phyloP scores from a whole-genome alignment of 2,329 filamentous ascomycete genomes.

The Verticillium longisporum region DNA sequence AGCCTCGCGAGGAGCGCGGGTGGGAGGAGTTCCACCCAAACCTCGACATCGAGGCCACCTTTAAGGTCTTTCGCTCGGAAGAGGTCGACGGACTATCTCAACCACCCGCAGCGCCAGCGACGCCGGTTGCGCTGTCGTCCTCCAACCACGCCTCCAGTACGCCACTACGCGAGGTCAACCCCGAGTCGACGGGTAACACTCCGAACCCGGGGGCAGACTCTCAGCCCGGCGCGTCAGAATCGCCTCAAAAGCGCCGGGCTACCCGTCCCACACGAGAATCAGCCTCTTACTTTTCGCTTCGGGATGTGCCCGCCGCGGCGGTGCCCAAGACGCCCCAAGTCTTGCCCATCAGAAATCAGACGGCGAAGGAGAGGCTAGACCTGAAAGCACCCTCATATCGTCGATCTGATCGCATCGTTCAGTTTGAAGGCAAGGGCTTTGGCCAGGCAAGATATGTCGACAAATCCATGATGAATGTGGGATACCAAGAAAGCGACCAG shows the following conservation, averaged over 20 bases:
- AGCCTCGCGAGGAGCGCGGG: conserved; percentile 89
- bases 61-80: conserved; percentile 73
- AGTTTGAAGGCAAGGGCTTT: conserved; percentile 78
- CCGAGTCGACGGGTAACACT: conserved; percentile 33
- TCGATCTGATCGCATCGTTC: conserved; percentile 69
- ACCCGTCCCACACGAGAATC: conserved; percentile 44
- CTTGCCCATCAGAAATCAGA: conserved; percentile 71
- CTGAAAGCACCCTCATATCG: conserved; percentile 70
- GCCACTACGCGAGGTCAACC: conserved; percentile 38
- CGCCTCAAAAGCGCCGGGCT: conserved; percentile 33
- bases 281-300: conserved; percentile 45
- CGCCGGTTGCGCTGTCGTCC: conserved; percentile 18
- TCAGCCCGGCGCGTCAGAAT: conserved; percentile 25
- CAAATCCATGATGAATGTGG: conserved; percentile 90
- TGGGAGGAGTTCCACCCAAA: conserved; percentile 98
- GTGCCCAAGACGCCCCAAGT: conserved; percentile 56
- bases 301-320: conserved; percentile 26
- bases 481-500: conserved; percentile 90
- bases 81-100: conserved; percentile 72
- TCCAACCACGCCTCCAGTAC: conserved; percentile 32
- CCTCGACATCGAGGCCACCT: conserved; percentile 76
- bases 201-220: conserved; percentile 23
- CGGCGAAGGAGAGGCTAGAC: conserved; percentile 72
- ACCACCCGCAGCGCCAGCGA: conserved; percentile 21
- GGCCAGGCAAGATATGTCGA: conserved; percentile 90